Percentiles rank a stretch among this genome's conserved stretches.
Conservation (phyloP, 73 alveolate species). For the Tetrahymena borealis region DNA sequence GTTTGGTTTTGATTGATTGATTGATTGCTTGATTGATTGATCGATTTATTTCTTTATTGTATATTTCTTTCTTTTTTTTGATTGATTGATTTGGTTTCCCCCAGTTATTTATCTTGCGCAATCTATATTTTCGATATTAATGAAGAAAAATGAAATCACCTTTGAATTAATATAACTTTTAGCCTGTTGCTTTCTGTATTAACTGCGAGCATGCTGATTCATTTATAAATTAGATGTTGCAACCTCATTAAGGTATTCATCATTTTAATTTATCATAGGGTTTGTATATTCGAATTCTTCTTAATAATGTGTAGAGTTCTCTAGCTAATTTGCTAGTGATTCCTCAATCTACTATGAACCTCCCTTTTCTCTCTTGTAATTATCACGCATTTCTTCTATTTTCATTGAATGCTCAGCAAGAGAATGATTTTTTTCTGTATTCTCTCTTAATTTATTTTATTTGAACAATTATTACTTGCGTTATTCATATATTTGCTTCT, state of each 20-base stretch:
- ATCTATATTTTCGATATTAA: too few relatives aligned
- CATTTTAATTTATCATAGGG: neutral
- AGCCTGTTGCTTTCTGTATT: neutral
- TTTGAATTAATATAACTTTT: neutral
- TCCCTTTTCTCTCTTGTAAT: neutral
- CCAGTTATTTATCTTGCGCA: too few relatives aligned
- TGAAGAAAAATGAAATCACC: neutral
- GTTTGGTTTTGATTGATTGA: too few relatives aligned
- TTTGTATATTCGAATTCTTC: neutral
- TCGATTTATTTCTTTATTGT: too few relatives aligned
- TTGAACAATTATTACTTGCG: neutral
- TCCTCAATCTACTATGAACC: neutral
- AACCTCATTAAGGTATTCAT: neutral
- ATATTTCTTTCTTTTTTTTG: too few relatives aligned
- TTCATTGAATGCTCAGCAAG: neutral
- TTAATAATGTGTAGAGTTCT: neutral
- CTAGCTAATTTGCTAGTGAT: neutral
- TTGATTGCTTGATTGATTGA: too few relatives aligned
- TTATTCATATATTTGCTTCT: neutral
- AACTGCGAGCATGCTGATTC: neutral
- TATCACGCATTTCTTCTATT: neutral
- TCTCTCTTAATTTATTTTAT: neutral
- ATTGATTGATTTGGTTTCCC: too few relatives aligned
- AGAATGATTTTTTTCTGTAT: neutral
- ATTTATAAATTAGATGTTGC: neutral